Evolutionary conservation across 2,329 filamentous ascomycete genomes (phyloP).

Genomic region (Pseudocercospora fuligena): DNA sequence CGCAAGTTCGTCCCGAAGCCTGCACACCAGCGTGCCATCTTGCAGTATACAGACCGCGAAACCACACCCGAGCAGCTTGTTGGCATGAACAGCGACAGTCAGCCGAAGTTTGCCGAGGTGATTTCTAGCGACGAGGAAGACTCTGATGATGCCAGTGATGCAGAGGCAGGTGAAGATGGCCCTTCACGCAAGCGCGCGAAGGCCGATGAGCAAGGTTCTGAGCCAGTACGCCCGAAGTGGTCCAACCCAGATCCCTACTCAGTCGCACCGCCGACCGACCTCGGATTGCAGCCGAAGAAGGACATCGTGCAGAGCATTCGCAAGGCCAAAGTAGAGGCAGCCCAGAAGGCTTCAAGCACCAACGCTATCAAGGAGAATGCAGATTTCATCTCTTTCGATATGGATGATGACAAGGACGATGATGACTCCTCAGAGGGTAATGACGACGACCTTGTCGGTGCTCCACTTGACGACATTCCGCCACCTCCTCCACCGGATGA

Average conservation of each 20-base stretch:
- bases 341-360: slow-evolving; percentile 54
- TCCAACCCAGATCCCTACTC: slow-evolving; percentile 96
- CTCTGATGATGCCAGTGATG: slow-evolving; percentile 36
- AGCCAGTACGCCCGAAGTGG: slow-evolving; percentile 70
- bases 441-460: slow-evolving; percentile 41
- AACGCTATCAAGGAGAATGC: slow-evolving; percentile 54
- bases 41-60: slow-evolving; percentile 45
- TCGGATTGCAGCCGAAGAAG: slow-evolving; percentile 73
- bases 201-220: slow-evolving; percentile 35
- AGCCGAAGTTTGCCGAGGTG: slow-evolving; percentile 49
- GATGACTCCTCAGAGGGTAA: slow-evolving; percentile 43
- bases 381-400: slow-evolving; percentile 81
- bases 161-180: slow-evolving; percentile 32
- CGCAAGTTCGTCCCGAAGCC: slow-evolving; percentile 35
- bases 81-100: slow-evolving; percentile 47
- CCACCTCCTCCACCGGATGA: slow-evolving; percentile 23
- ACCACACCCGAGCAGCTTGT: slow-evolving; percentile 51
- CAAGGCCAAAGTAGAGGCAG: slow-evolving; percentile 76
- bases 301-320: slow-evolving; percentile 91
- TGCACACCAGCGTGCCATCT: slow-evolving; percentile 51
- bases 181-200: slow-evolving; percentile 38
- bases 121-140: slow-evolving; percentile 45
- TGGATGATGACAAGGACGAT: slow-evolving; percentile 37
- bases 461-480: slow-evolving; percentile 12
- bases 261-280: slow-evolving; percentile 78